Base-by-base conservation (phyloP, 352 stramenopile species). In the Phytophthora brassicae region DNA sequence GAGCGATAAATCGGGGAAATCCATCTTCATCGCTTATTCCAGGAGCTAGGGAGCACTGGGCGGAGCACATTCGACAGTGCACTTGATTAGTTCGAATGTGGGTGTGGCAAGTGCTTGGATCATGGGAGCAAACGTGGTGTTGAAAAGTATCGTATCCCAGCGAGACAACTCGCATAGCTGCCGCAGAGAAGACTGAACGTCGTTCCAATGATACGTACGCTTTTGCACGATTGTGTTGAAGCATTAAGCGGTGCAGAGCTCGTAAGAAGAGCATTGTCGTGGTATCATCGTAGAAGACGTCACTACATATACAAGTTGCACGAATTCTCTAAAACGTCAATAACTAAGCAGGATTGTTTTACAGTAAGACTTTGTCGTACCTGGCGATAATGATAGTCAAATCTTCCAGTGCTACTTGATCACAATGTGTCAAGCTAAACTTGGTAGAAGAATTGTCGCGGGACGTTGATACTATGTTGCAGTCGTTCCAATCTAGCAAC, bases 281-380 rank as follows among this genome's bases (percentile, higher is more conserved):
- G 13, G 64, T 50, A 41, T 84, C 75, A 51, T 91, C 79, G 56
- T 89, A 89, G 39, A 91, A 86, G 3, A 90, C 76, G 20, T 90
- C 79, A 28, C 81, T 90, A 51, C 11, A 63, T n/a, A 42, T 7
- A 20, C 8, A 51, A 23, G 51, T n/a, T 19, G 47, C 17, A 24
- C 7, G 24, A n/a, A n/a, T n/a, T n/a, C n/a, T n/a, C n/a, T n/a
- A n/a, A n/a, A n/a, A n/a, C n/a, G n/a, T n/a, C n/a, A n/a, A n/a
- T n/a, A n/a, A n/a, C n/a, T n/a, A n/a, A n/a, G n/a, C n/a, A n/a
- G 35, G 17, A 6, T 24, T 24, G 39, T 24, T 45, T 31, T 31
- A 8, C 4, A 8, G 26, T 31, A 23, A 6, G 3, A 36, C 16
- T 29, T 22, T 12, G 20, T n/a, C 59, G 9, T 61, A 88, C 80